phyloP scores from a whole-genome alignment of 148 eudicot genomes.

The Dianthus caryophyllus region DNA sequence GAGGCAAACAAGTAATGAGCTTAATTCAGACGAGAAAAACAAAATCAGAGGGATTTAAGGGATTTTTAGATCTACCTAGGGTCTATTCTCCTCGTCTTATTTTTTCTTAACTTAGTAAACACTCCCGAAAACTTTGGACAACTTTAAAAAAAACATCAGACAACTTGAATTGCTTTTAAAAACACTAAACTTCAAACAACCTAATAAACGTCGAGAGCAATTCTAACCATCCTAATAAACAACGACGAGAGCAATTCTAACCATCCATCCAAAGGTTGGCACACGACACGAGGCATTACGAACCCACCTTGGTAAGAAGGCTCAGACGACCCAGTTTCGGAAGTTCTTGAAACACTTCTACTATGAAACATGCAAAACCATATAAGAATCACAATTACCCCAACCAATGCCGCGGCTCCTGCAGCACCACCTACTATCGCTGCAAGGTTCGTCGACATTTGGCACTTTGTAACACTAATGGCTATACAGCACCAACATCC shows the following conservation, averaged over 20 bases:
- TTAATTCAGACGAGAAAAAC: neutral
- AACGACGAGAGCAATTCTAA: no score
- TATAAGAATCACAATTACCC: slow-evolving; percentile 40
- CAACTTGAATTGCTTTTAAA: no score
- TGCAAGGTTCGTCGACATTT: slow-evolving; percentile 92
- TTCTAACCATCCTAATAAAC: no score
- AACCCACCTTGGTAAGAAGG: slow-evolving; percentile 83
- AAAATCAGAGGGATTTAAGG: no score
- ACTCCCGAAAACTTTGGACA: no score
- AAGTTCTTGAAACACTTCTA: slow-evolving; percentile 58
- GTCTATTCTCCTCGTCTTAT: no score
- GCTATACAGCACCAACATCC: slow-evolving; percentile 32
- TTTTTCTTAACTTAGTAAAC: no score
- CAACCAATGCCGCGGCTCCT: slow-evolving; percentile 90
- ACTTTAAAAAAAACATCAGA: no score
- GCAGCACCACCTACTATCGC: slow-evolving; percentile 93
- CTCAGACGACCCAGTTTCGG: slow-evolving; percentile 93
- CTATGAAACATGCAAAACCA: slow-evolving; percentile 57
- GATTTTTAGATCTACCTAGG: no score
- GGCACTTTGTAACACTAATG: no score
- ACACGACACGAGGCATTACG: slow-evolving; percentile 4
- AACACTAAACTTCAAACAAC: no score
- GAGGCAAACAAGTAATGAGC: slow-evolving; percentile 4
- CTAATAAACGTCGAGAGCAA: no score
- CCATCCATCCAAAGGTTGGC: neutral